These are phyloP conservation scores for Bipolaris zeicola DNA, from an alignment of 2,329 filamentous ascomycete species.

Conservation along the genomic window DNA sequence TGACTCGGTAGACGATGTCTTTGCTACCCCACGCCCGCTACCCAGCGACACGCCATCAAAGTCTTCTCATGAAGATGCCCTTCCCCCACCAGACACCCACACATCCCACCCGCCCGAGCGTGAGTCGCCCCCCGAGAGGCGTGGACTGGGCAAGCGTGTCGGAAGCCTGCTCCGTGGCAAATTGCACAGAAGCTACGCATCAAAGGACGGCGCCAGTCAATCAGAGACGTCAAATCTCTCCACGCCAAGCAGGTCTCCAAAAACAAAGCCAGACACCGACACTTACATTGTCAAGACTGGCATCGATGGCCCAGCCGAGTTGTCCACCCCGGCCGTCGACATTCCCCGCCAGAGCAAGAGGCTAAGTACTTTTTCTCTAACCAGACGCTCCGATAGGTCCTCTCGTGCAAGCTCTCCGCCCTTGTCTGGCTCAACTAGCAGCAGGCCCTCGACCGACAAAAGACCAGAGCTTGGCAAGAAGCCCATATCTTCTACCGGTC, in stretches of 20 bases:
- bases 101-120: constrained; percentile 11
- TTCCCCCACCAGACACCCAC: not conserved
- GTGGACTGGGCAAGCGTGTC: constrained; percentile 39
- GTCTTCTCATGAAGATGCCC: constrained; percentile 9
- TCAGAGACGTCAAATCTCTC: constrained; percentile 3
- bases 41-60: constrained; percentile 11
- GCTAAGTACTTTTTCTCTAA: constrained; percentile 47
- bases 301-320: constrained; percentile 33
- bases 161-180: constrained; percentile 43
- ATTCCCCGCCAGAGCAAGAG: constrained; percentile 35
- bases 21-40: constrained; percentile 23
- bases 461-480: constrained; percentile 24
- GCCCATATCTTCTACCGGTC: constrained; percentile 36
- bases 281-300: constrained; percentile 38
- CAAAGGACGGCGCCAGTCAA: constrained; percentile 13
- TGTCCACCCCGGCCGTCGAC: constrained; percentile 30
- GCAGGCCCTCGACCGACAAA: constrained; percentile 35
- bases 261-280: constrained; percentile 14
- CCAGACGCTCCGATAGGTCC: constrained; percentile 45
- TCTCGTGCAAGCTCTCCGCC: constrained; percentile 48
- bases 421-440: constrained; percentile 43
- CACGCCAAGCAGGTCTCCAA: constrained; percentile 8
- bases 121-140: constrained; percentile 30
- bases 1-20: constrained; percentile 28
- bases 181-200: constrained; percentile 13